A percentile compares a stretch with the other conserved stretches of the same genome.
Evolutionary conservation across 164 flowering plant species (phyloP).

Genomic region (Brasenia schreberi): DNA sequence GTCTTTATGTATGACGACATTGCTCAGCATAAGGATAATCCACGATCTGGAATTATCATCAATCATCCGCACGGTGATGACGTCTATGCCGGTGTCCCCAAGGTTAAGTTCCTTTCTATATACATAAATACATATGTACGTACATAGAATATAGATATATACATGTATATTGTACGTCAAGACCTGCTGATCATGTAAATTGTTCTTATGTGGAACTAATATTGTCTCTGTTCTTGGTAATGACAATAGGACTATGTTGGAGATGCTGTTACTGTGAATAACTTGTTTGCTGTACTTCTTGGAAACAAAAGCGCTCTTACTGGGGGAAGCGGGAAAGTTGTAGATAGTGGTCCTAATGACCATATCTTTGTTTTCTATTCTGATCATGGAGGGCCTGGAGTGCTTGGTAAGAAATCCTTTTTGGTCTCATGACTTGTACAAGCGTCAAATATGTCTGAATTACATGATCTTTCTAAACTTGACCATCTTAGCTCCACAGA

Average conservation of each 20-base stretch:
- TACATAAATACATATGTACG: background rate
- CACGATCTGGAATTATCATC: constrained; percentile 68
- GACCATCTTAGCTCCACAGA: no score
- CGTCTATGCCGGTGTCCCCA: constrained; percentile 75
- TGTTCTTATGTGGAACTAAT: background rate
- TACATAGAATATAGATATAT: no score
- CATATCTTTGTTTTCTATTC: constrained; percentile 63
- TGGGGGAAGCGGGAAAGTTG: constrained; percentile 87
- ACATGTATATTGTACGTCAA: background rate
- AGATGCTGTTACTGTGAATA: constrained; percentile 46
- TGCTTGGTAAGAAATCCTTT: constrained; percentile 51
- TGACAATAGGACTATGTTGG: constrained; percentile 70
- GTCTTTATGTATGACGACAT: constrained; percentile 93
- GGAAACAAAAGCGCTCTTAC: constrained; percentile 67
- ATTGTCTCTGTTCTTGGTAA: background rate
- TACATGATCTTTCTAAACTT: background rate
- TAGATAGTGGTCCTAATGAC: constrained; percentile 72
- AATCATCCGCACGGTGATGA: constrained; percentile 67
- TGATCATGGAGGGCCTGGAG: constrained; percentile 95
- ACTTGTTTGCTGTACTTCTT: constrained; percentile 69
- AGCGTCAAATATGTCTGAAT: background rate
- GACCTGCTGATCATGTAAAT: background rate
- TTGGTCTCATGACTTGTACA: background rate
- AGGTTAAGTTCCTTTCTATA: constrained; percentile 31
- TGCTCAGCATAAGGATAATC: constrained; percentile 59